Conservation (phyloP, 2,329 filamentous ascomycete species). For the Cercospora zeae-maydis region DNA sequence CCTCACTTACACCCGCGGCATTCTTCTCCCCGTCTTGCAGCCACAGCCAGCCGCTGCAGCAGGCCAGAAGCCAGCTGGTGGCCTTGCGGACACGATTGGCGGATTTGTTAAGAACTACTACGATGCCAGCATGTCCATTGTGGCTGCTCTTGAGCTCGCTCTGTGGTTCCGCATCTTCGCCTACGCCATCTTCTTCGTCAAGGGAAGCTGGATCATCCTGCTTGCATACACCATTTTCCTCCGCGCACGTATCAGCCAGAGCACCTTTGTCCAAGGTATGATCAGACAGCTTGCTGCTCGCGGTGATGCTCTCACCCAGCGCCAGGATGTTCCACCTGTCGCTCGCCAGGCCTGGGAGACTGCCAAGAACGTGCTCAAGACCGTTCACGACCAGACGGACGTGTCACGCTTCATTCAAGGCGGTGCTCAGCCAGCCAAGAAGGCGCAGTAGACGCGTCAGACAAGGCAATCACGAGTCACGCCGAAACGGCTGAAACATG, state of each 20-base stretch:
- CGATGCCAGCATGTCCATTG: constrained; percentile 89
- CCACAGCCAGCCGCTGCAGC: constrained; percentile 56
- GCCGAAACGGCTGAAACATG: constrained; percentile 11
- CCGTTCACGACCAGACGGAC: constrained; percentile 78
- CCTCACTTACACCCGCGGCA: constrained; percentile 90
- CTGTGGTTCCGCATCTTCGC: constrained; percentile 81
- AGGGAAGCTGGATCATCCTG: constrained; percentile 85
- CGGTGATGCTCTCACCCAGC: constrained; percentile 75
- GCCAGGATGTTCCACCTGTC: constrained; percentile 79
- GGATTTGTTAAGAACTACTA: constrained; percentile 98
- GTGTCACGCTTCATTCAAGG: constrained; percentile 38
- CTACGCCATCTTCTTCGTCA: constrained; percentile 81
- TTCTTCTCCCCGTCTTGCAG: constrained; percentile 81
- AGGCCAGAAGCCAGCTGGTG: constrained; percentile 57
- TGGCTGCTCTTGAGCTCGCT: constrained; percentile 80
- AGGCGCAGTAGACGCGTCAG: constrained; percentile 51
- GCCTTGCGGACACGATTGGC: constrained; percentile 77
- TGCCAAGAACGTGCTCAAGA: constrained; percentile 67
- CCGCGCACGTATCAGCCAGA: constrained; percentile 84
- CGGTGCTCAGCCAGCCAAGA: constrained; percentile 52
- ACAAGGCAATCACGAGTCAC: constrained; percentile 9
- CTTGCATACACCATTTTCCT: constrained; percentile 86
- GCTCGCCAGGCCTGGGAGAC: constrained; percentile 76
- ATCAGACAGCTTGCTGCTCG: constrained; percentile 69
- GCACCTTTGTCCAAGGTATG: constrained; percentile 83